Evolutionary conservation across 2,329 filamentous ascomycete genomes (phyloP), one percentile per base, ranked within the genome.

Genomic region (Sarocladium oryzae): DNA sequence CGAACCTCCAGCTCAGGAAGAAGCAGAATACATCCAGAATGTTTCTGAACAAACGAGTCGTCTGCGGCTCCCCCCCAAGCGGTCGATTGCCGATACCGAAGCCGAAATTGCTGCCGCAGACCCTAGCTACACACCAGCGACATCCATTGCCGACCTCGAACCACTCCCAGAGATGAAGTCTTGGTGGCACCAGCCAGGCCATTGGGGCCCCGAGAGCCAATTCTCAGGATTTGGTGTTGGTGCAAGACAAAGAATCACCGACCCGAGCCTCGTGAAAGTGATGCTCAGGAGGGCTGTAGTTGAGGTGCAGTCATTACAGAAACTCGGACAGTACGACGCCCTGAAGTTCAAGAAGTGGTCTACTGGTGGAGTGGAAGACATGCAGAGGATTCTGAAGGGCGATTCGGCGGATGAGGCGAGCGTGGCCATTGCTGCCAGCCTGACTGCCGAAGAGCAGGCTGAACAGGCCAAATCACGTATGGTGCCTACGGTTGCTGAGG

Each of bases 151-250:
- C 0, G 75, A 67, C 0, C 67, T 82, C 2, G 71, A 75, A 54
- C 66, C 72, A 48, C 72, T 71, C 36, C 67, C 72, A 1, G 18
- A 24, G 8, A 54, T 79, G 33, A 65, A 65, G 30, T 65, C 63
- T 23, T 83, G 78, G 78, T 83, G 78, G 78, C 70, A 79, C 7
- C 62, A 69, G 49, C 64, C 66, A n/a, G 68, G 69, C n/a, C 70
- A 80, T 59, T 82, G 79, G 77, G 68, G 68, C 43, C 52, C 65
- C 33, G 69, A 71, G 53, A 73, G 70, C 57, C 58, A 69, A 46
- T 74, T 77, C 55, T 59, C 58, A 15, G 68, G 70, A 2, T 82
- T 81, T 56, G 66, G 63, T 48, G 64, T 65, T 32, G 52, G 57
- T 5, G 30, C 46, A 26, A 36, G 13, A 32, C 59, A 64, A 1